Base-by-base conservation (phyloP, 805 yeast genomes). In the Suhomyces xylopsoci region DNA sequence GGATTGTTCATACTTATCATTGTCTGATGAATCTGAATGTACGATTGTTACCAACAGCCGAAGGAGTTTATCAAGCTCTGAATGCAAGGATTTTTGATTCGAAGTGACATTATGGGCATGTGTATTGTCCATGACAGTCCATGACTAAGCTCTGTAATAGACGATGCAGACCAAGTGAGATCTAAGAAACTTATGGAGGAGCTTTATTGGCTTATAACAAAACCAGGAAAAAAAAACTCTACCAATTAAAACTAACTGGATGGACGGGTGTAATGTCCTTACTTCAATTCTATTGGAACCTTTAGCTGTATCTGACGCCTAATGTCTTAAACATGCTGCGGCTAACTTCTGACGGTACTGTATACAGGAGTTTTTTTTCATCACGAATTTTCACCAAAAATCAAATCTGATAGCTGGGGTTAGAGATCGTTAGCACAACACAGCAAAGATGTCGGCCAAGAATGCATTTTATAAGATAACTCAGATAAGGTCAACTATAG, bases 401-500 rank as follows among this genome's bases (percentile, higher is more conserved):
- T 24, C 30, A 42, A 42, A 42, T 14, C 30, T 24, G 22, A 38
- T 38, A 17, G 22, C 20, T 10, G 14, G 41, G 41, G 20, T 3
- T 15, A 17, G 24, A 38, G 42, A 38, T 17, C 9, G 22, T 38
- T 19, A 8, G 14, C 24, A 38, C 24, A 10, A 38, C 7, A 17
- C 24, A 38, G 24, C 42, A 38, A 38, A 38, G 24, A 53, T 55
- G 59, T 49, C 59, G 32, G 51, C 55, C 20, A 51, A 50, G 25
- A 53, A 55, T 43, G 54, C 60, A 59, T 59, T 65, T 57, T 76
- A 75, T 62, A 84, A 87, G 67, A 82, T 91, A 52, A 84, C 91
- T 19, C 90, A 90, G 62, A 72, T 79, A 49, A 82, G 96, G 66
- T 91, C 97, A 2, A 79, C 90, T 5, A 91, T 93, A 55, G 97